phyloP scores from a whole-genome alignment of 2,329 filamentous ascomycete genomes.

The Venturia pyrina region DNA sequence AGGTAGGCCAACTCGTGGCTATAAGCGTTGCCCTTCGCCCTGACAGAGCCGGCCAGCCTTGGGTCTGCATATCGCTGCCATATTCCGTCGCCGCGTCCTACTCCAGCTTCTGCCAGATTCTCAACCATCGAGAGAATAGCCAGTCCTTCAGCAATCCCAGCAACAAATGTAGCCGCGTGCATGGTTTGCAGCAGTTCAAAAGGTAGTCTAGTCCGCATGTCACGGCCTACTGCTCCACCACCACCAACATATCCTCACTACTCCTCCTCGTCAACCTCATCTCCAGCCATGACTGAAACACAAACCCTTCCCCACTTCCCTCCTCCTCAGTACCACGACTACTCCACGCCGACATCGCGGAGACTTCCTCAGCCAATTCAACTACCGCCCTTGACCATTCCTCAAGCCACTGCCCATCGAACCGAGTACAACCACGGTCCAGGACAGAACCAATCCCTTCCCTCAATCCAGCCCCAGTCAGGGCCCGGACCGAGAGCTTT shows the following conservation, averaged over 20 bases:
- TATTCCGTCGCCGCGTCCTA: background rate
- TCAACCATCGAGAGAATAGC: background rate
- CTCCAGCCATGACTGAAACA: constrained; percentile 35
- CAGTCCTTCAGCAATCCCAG: background rate
- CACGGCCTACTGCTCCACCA: constrained; percentile 26
- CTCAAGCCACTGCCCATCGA: constrained; percentile 19
- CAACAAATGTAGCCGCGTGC: constrained; percentile 2
- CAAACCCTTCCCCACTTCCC: constrained; percentile 33
- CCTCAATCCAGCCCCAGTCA: constrained; percentile 24
- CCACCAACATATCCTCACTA: constrained; percentile 32
- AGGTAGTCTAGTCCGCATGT: constrained; percentile 23
- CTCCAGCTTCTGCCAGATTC: background rate
- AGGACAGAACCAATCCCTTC: constrained; percentile 6
- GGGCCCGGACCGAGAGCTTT: constrained; percentile 17
- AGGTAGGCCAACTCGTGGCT: constrained; percentile 5
- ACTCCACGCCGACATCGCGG: constrained; percentile 24
- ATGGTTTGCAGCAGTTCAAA: background rate
- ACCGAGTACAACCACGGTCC: constrained; percentile 26
- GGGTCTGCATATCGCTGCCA: constrained; percentile 1
- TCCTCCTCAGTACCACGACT: constrained; percentile 29
- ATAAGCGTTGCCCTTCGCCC: constrained; percentile 9
- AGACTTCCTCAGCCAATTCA: constrained; percentile 30
- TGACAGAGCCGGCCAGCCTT: background rate
- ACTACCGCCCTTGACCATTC: constrained; percentile 29
- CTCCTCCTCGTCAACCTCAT: constrained; percentile 22